Base-by-base conservation (phyloP, 2,329 filamentous ascomycete genomes). In the Nakataea oryzae region DNA sequence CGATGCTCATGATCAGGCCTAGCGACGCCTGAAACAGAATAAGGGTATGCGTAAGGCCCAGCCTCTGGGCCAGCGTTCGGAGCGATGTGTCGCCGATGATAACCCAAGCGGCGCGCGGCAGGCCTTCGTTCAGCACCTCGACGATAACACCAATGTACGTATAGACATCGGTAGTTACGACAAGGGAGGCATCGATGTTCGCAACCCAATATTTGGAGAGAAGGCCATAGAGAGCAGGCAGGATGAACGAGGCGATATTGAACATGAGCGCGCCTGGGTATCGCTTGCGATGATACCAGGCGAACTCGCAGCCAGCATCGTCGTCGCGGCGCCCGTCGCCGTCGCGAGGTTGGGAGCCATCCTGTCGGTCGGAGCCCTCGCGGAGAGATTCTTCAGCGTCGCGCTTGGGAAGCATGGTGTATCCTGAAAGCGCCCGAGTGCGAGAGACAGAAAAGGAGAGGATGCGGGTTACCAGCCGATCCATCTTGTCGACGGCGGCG, bases 191-290 rank as follows among this genome's bases (percentile, higher is more conserved):
- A 70, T 90, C 85, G 62, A 90, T 88, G 62, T 82, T 81, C 2
- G 87, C 86, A 2, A 91, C 81, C 88, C 86, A 91, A 24, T 89
- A 76, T 68, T 90, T 90, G 59, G 81, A 82, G 0, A 91, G 78
- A 0, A 87, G 91, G 41, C 74, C 72, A 68, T 90, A 90, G 0
- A 91, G 74, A 0, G 87, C 87, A 0, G 86, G 87, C 0, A 90
- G 79, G 2, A 85, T 70, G 70, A 90, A 89, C 1, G 86, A 78
- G 58, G 71, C 76, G 12, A 85, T 62, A 67, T 90, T 90, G 75
- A 89, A 87, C 17, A 81, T 61, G 0, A 90, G 73, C 0, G 85
- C 81, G 0, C 85, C 85, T 0, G 68, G 64, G 68, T 87, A 89
- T 50, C 64, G 65, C 3, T 69, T 64, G 26, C 70, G 69, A 56